Conservation (phyloP, 768 basidiomycete genomes). For the Kwoniella heveanensis region DNA sequence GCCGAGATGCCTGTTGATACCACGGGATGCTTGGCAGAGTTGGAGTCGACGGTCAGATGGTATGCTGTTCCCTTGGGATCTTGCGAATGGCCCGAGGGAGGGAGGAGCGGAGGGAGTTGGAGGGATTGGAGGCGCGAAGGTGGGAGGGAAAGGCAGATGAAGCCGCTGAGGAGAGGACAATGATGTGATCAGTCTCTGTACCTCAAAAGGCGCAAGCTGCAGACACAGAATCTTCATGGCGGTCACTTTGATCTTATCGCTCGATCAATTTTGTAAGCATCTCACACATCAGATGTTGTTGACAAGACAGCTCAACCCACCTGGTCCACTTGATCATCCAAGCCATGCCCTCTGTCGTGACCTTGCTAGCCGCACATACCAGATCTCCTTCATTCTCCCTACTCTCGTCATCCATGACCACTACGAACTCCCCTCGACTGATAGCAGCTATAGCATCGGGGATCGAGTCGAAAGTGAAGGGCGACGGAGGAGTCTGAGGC, state of each 20-base stretch:
- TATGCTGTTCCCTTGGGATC: conserved; percentile 93
- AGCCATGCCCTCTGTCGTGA: conserved; percentile 96
- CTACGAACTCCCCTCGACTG: conserved; percentile 79
- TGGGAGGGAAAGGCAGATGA: conserved; percentile 85
- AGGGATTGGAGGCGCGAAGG: conserved; percentile 73
- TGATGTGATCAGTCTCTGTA: neutral
- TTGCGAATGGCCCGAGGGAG: conserved; percentile 58
- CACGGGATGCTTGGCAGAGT: conserved; percentile 61
- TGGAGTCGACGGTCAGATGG: conserved; percentile 92
- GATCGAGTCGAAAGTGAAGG: conserved; percentile 70
- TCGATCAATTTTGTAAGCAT: no score
- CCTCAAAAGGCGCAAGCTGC: neutral
- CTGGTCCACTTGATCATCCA: conserved; percentile 98
- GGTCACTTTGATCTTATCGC: no score
- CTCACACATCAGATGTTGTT: no score
- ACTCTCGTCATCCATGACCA: conserved; percentile 95
- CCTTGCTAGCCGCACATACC: conserved; percentile 78
- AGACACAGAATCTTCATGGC: no score
- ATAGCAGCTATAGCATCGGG: conserved; percentile 78
- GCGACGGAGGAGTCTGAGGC: conserved; percentile 32
- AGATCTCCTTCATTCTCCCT: conserved; percentile 98
- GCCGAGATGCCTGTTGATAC: conserved; percentile 97
- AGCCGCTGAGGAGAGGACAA: conserved; percentile 71
- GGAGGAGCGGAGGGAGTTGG: conserved; percentile 65
- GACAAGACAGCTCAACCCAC: conserved; percentile 57